Base-by-base conservation (phyloP, 305 asterid species). In the Euphrasia arctica region DNA sequence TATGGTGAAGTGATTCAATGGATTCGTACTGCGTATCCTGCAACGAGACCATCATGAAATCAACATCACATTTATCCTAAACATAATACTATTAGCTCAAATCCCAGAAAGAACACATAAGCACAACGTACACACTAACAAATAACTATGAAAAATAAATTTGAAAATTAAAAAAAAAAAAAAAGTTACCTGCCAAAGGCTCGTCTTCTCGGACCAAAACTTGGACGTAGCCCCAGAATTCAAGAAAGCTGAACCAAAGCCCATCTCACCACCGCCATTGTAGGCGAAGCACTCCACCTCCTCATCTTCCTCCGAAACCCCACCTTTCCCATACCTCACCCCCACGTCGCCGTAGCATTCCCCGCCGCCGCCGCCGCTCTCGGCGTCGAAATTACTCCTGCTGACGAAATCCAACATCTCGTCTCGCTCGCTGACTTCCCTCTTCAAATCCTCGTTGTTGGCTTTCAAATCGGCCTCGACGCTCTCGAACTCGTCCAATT, bases 181-280 rank as follows among this genome's bases (percentile, higher is more conserved):
- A n/a, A n/a, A n/a, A n/a, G n/a, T 67, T 69, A 87, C 95, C 97
- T 87, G 96, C 96, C 95, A 88, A 39, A 79, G 82, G 64, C 79
- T 83, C 32, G 86, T 69, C 71, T 85, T 86, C 63, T 90, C 96
- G 78, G 88, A 58, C 96, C 94, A 87, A 58, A 88, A 84, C 54
- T 83, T 84, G 0, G 97, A 71, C 65, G 85, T 85, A 75, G 91
- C 83, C 2, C 32, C 58, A 71, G 96, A 83, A 74, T 61, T 79
- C 82, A 82, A 77, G 77, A 82, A 80, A 55, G 87, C 96, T 0
- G 96, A 56, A 70, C 67, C 72, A 58, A 74, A 83, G 48, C 83
- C 79, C 73, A 81, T 66, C 57, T 84, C 91, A 51, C 75, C 73
- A 7, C 80, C 83, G 72, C 57, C 12, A 31, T 32, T 32, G 36